phyloP scores from a whole-genome alignment of 2,329 filamentous ascomycete genomes.

The Keithomyces neogunnii region DNA sequence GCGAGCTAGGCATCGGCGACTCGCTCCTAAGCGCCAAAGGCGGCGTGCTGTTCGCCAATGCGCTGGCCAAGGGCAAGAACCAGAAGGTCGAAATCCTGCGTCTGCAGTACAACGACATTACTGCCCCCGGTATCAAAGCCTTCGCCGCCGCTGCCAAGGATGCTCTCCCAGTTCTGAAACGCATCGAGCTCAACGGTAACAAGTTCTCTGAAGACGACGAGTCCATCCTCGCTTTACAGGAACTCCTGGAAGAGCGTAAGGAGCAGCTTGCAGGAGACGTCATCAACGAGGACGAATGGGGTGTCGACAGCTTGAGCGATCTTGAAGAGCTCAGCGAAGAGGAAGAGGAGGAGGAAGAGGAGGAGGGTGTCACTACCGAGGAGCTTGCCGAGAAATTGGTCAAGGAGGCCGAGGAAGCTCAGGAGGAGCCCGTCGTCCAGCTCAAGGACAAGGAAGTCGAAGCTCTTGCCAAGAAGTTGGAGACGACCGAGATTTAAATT shows the following conservation, averaged over 20 bases:
- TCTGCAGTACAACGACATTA: constrained; percentile 93
- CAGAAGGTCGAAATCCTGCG: constrained; percentile 70
- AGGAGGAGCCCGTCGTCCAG: constrained; percentile 64
- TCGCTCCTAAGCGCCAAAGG: constrained; percentile 76
- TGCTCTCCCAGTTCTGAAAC: constrained; percentile 65
- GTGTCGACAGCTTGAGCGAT: constrained; percentile 77
- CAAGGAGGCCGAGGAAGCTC: constrained; percentile 62
- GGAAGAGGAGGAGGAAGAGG: constrained; percentile 61
- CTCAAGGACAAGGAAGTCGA: constrained; percentile 73
- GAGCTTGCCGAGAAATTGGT: constrained; percentile 61
- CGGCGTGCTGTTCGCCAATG: constrained; percentile 61
- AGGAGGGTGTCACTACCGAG: constrained; percentile 51
- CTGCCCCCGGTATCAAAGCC: constrained; percentile 61
- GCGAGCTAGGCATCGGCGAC: constrained; percentile 83
- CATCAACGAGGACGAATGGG: constrained; percentile 73
- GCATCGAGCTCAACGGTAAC: constrained; percentile 93
- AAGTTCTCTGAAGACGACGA: constrained; percentile 83
- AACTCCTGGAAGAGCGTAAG: constrained; percentile 68
- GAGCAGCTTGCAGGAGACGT: constrained; percentile 59
- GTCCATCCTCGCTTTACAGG: constrained; percentile 57
- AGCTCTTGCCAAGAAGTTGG: constrained; percentile 64
- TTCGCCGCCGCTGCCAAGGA: constrained; percentile 61
- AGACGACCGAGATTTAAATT: constrained; percentile 54
- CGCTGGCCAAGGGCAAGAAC: constrained; percentile 69
- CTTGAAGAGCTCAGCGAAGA: constrained; percentile 69